These are phyloP conservation scores for Volutella citrinella DNA, from an alignment of 2,329 filamentous ascomycete species.

Conservation along the genomic window DNA sequence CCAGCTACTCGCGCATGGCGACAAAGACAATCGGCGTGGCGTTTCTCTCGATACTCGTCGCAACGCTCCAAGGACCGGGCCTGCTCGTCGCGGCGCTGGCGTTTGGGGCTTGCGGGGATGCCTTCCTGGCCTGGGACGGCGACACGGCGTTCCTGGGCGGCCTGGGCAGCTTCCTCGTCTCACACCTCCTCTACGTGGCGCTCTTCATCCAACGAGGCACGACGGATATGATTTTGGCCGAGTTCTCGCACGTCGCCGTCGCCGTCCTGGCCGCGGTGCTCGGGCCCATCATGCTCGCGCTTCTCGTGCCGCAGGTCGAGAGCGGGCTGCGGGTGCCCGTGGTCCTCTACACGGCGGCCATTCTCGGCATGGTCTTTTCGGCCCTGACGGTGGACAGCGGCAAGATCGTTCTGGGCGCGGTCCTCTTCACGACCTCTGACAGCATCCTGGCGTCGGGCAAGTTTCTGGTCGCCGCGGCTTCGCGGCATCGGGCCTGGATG, in stretches of 20 bases:
- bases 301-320: conserved; percentile 26
- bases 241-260: conserved; percentile 13
- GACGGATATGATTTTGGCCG: conserved; percentile 8
- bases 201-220: conserved; percentile 20
- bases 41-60: conserved; percentile 24
- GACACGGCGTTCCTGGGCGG: conserved; percentile 31
- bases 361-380: conserved; percentile 29
- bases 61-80: conserved; percentile 10
- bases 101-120: conserved; percentile 32
- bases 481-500: conserved; percentile 27
- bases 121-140: conserved; percentile 33
- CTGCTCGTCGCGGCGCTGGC: conserved; percentile 27
- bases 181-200: conserved; percentile 32
- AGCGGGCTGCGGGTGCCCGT: conserved; percentile 25
- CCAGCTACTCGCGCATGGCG: conserved; percentile 25
- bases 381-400: conserved; percentile 25
- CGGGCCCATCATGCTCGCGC: conserved; percentile 22
- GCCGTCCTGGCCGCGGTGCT: conserved; percentile 18
- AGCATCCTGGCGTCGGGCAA: conserved; percentile 29
- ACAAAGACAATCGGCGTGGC: conserved; percentile 30
- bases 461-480: conserved; percentile 27
- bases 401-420: conserved; percentile 24
- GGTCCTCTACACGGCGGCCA: conserved; percentile 29
- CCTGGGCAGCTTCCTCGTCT: conserved; percentile 31
- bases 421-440: conserved; percentile 33